Base-by-base conservation (phyloP, 441 rosid genomes). In the Euphorbia schlechtendalii region DNA sequence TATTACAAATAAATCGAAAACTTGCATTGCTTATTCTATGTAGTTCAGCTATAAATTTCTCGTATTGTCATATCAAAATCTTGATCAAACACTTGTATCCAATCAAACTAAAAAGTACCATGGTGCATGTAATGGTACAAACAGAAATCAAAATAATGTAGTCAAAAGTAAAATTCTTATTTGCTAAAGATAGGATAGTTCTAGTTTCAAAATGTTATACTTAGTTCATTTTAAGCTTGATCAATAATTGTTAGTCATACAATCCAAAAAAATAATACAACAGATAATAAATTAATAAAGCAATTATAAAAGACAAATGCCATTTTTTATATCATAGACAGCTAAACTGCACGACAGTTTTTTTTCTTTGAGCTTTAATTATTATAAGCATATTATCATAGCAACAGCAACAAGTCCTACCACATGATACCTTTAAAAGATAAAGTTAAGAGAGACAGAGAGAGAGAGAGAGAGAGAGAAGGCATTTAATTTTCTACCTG, bases 401-500 rank as follows among this genome's bases (percentile, higher is more conserved):
- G 8, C n/a, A 11, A 62, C 15, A 25, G 40, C 66, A 52, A 48
- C 22, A 61, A 61, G 49, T 9, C 21, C 59, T 64, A 36, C 59
- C 32, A 15, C 4, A 52, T 43, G 32, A 60, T 38, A 63, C 2
- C 3, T 43, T 34, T 1, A 43, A 56, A 1, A 46, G 15, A 14
- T 15, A 1, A 1, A 40, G 36, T 0, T 38, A 65, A 22, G n/a
- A 24, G 43, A 57, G 58, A 7, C n/a, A 27, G 27, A 28, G 15
- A 10, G 43, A 68, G 53, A 45, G 65, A 15, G 18, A 10, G 20
- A 62, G 49, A 27, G 27, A 30, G 56, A 34, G 41, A 28, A 18
- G 62, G 24, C 14, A 56, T 30, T 24, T 59, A 24, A 51, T 63
- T 17, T 2, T 67, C 70, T 76, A 92, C 98, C 98, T 84, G 68